Evolutionary conservation across 345 rosid species (phyloP), one percentile per base, ranked within the genome.

Genomic region (Brassica carinata): DNA sequence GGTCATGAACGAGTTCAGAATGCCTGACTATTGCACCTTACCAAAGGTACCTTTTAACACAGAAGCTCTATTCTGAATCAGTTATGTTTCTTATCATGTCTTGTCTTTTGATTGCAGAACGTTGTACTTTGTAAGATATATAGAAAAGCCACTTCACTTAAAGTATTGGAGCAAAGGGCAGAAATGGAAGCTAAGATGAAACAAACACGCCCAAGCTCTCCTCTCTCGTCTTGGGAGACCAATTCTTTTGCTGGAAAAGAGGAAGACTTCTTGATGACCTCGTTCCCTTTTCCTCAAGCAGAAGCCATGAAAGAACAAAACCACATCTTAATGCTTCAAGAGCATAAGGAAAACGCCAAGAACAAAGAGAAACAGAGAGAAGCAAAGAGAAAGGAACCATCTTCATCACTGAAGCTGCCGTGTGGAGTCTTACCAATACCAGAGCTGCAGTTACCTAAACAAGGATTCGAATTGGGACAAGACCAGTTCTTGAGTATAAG

Each of bases 1-100:
- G 99, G 87, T 96, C 64, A 96, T 96, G 98, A 96, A 91, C 73
- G 99, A 96, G 82, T 96, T 87, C 68, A 89, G 99, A 15, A 83
- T 96, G n/a, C 99, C 99, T 13, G 99, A 96, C 75, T 72, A 82
- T 36, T 80, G 69, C 77, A 78, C 86, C 69, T 71, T 81, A 75
- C 90, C 92, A 11, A 93, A 93, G 98, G 99, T 96, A 5, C 17
- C 17, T 7, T 45, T n/a, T 23, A 38, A 43, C 3, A 9, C 57
- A 40, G 30, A 62, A 51, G 1, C 72, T 15, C 53, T 10, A 8
- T 57, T 26, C 31, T 17, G 0, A 61, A 48, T 34, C 57, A 7
- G 51, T 1, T 66, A 33, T 69, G 55, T 66, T 69, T 23, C 62
- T 72, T 29, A 77, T 77, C 57, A 59, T 43, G 36, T 77, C 5